Conservation (phyloP, 176 grass and related monocot genomes). For the Phoenix dactylifera region DNA sequence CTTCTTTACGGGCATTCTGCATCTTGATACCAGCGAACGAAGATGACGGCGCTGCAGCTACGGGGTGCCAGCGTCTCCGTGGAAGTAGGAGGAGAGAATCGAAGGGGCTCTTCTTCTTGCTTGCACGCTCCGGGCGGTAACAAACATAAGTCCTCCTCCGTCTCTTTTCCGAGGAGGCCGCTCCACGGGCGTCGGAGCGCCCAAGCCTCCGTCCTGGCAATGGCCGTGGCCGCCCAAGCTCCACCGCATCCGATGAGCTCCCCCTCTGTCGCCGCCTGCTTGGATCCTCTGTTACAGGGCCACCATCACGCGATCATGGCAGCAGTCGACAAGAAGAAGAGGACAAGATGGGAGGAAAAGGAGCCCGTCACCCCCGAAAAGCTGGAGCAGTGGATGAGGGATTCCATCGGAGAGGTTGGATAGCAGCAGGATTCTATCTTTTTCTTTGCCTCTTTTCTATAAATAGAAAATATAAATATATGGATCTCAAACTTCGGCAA, state of each 20-base stretch:
- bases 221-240: slow-evolving; percentile 5
- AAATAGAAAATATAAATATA: too few species aligned
- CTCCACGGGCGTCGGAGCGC: not conserved
- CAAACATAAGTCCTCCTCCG: slow-evolving; percentile 9
- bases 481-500: too few species aligned
- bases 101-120: slow-evolving; percentile 4
- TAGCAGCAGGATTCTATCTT: too few species aligned
- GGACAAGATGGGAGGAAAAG: slow-evolving; percentile 5
- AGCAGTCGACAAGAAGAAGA: slow-evolving; percentile 23
- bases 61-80: too few species aligned
- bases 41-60: too few species aligned
- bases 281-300: slow-evolving; percentile 1
- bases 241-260: slow-evolving; percentile 17
- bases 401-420: slow-evolving; percentile 30
- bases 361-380: slow-evolving; percentile 19
- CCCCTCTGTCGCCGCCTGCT: too few species aligned
- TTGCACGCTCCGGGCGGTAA: slow-evolving; percentile 28
- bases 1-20: too few species aligned
- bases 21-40: too few species aligned
- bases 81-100: too few species aligned
- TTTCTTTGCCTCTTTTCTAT: too few species aligned
- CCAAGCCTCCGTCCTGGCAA: slow-evolving; percentile 2
- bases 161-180: not conserved
- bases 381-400: slow-evolving; percentile 32
- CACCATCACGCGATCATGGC: slow-evolving; percentile 34